Percentiles rank a stretch among this genome's conserved stretches.
Conservation (phyloP, 352 stramenopile species). For the Pythium rishiriense region DNA sequence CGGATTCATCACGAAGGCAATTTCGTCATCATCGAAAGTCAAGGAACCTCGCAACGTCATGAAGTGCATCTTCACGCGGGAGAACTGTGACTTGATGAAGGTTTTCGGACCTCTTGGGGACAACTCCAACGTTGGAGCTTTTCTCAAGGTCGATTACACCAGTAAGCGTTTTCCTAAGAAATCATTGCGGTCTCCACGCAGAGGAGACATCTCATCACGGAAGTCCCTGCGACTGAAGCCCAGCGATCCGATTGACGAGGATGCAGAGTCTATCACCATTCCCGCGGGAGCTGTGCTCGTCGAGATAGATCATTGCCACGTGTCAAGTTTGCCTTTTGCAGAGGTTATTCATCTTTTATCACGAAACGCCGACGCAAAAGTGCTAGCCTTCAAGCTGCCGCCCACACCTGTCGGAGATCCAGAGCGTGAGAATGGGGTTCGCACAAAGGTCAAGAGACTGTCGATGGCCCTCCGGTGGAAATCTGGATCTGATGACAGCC, state of each 20-base stretch:
- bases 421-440: constrained; percentile 10
- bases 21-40: constrained; percentile 31
- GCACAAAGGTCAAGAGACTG: constrained; percentile 44
- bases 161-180: constrained; percentile 10
- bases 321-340: constrained; percentile 52
- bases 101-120: constrained; percentile 52
- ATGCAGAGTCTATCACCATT: constrained; percentile 34
- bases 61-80: constrained; percentile 46
- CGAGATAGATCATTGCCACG: constrained; percentile 63
- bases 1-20: constrained; percentile 47
- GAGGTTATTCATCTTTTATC: constrained; percentile 64
- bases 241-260: neutral
- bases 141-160: constrained; percentile 53
- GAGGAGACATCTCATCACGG: neutral
- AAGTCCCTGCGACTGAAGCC: constrained; percentile 1
- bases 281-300: constrained; percentile 63
- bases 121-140: constrained; percentile 42
- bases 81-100: constrained; percentile 47
- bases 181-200: neutral
- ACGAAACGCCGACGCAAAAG: constrained; percentile 41
- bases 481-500: constrained; percentile 30
- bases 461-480: constrained; percentile 54
- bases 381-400: constrained; percentile 63
- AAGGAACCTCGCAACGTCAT: constrained; percentile 56
- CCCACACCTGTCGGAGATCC: constrained; percentile 39